A percentile compares a stretch with the other conserved stretches of the same genome.
Evolutionary conservation across 805 yeast genomes (phyloP).

Genomic region (Maudiozyma saulgeensis): DNA sequence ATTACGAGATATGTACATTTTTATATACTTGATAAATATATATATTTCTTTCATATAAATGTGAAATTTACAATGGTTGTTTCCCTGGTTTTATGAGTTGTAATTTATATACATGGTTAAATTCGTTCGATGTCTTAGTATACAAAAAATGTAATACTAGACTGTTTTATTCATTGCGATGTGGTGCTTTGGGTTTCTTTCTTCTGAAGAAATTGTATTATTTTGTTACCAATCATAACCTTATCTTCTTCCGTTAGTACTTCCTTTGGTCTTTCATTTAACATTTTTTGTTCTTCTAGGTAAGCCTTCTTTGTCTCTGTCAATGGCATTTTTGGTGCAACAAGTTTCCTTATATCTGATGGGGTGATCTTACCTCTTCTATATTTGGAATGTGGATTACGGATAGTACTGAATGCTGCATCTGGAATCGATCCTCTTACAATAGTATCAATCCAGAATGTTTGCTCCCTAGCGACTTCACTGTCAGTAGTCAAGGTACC

Average conservation of each 20-base stretch:
- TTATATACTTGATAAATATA: too few relatives aligned
- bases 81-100: too few relatives aligned
- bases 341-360: constrained; percentile 50
- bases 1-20: too few relatives aligned
- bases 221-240: constrained; percentile 36
- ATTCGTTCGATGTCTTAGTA: not conserved
- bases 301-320: constrained; percentile 53
- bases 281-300: constrained; percentile 42
- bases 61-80: too few relatives aligned
- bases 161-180: too few relatives aligned
- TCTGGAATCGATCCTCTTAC: constrained; percentile 61
- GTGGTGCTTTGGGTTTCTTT: constrained; percentile 6
- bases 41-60: too few relatives aligned
- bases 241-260: constrained; percentile 34
- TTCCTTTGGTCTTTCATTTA: constrained; percentile 34
- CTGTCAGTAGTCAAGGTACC: constrained; percentile 49
- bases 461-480: constrained; percentile 54
- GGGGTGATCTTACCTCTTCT: constrained; percentile 55
- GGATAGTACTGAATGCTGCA: constrained; percentile 54
- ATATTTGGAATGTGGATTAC: constrained; percentile 67
- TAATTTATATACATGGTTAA: too few relatives aligned
- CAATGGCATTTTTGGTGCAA: constrained; percentile 71
- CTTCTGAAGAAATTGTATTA: constrained; percentile 29
- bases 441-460: constrained; percentile 62
- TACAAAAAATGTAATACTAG: not conserved